phyloP scores from a whole-genome alignment of 2,329 filamentous ascomycete species.

The Phaeosphaeria sp. region DNA sequence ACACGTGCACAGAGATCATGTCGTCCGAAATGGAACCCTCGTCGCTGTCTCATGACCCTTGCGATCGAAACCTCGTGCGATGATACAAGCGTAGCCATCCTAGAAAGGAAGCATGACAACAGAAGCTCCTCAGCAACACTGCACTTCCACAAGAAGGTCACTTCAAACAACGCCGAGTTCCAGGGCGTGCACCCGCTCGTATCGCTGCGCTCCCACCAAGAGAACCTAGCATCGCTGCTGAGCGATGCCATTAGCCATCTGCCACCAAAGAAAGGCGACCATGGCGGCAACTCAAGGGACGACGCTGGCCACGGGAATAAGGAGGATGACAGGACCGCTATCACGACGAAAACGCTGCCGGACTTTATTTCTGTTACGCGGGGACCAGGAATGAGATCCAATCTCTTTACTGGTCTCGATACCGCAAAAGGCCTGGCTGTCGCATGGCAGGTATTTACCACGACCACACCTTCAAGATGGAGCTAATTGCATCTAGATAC shows the following conservation, averaged over 20 bases:
- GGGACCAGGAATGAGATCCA: slow-evolving; percentile 86
- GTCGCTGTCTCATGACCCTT: slow-evolving; percentile 56
- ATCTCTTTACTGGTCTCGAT: slow-evolving; percentile 78
- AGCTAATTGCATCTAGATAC: slow-evolving; percentile 56
- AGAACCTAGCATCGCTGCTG: slow-evolving; percentile 72
- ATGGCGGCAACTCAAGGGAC: background rate
- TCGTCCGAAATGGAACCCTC: slow-evolving; percentile 9
- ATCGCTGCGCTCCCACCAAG: slow-evolving; percentile 77
- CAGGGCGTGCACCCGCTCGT: slow-evolving; percentile 80
- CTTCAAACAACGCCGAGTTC: slow-evolving; percentile 77
- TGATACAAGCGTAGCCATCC: slow-evolving; percentile 86
- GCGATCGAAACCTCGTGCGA: slow-evolving; percentile 90
- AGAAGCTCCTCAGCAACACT: slow-evolving; percentile 58
- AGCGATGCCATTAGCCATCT: slow-evolving; percentile 66
- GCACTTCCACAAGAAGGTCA: slow-evolving; percentile 81
- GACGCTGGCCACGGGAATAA: background rate
- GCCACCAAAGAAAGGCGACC: slow-evolving; percentile 37
- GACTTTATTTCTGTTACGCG: slow-evolving; percentile 90
- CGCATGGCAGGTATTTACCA: slow-evolving; percentile 67
- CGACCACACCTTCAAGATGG: background rate
- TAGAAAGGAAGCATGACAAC: slow-evolving; percentile 61
- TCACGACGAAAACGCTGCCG: slow-evolving; percentile 55
- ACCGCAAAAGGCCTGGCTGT: slow-evolving; percentile 86
- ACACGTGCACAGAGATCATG: slow-evolving; percentile 5
- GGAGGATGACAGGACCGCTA: background rate